Base-by-base conservation (phyloP, 1,139 yeast genomes). In the Hansenula anomala region DNA sequence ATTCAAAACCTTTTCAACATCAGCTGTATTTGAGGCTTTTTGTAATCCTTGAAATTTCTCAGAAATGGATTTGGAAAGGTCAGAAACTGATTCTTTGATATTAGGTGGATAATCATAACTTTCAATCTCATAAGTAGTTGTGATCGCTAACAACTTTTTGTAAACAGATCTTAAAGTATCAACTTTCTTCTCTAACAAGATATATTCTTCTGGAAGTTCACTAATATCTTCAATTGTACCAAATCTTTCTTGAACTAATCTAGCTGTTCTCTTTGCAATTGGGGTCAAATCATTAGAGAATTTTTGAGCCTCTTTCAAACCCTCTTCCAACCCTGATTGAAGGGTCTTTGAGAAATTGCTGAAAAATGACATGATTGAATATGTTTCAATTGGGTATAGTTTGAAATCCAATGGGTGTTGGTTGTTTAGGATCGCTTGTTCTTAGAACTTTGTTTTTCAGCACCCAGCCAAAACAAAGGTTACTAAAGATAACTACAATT, bases 81-180 rank as follows among this genome's bases (percentile, higher is more conserved):
- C 83, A 37, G 78, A 63, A 24, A 75, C 57, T 28, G 68, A 59
- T 80, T 87, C 96, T 51, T 73, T 79, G 35, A 77, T 64, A 56
- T 85, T 83, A 42, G 83, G 80, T 13, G 96, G 96, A 61, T 87
- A 87, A 61, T 88, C 96, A 61, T 88, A 87, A 41, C 85, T 75
- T 60, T 86, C 95, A 54, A 71, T 77, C 56, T 82, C 92, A 62
- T 85, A 87, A 41, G 75, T 74, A 27, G 73, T 66, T 43, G 95
- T 81, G 44, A 87, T 81, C 42, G 80, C 74, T 49, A 87, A 71
- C 33, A 87, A 75, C 57, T 84, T 81, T 61, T 79, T 80, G 66
- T 86, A 87, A 41, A 86, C 78, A 29, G 72, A 66, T 60, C 82
- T 87, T 57, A 87, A 73, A 38, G 85, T 80, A 61, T 87, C 92